Conservation (phyloP, 257 asterid species). For the Gardenia jasminoides region DNA sequence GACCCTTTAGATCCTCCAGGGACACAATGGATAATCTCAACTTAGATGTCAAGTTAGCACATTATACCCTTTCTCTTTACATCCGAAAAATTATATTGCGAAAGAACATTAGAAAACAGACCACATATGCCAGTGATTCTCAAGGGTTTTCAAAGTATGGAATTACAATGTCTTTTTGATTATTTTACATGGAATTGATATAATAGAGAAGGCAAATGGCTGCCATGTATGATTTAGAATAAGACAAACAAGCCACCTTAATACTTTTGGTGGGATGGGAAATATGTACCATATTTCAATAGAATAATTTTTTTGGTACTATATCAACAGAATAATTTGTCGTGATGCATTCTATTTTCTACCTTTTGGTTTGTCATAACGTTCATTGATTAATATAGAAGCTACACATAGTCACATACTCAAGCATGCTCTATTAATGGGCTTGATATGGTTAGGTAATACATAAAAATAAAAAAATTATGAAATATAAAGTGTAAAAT, state of each 20-base stretch:
- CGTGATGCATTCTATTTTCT: background rate
- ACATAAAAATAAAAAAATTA: no score
- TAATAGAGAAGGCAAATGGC: background rate
- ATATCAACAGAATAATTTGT: background rate
- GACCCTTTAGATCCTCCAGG: conserved; percentile 40
- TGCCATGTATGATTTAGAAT: background rate
- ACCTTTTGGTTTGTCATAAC: background rate
- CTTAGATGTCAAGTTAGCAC: conserved; percentile 7
- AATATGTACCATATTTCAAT: no score
- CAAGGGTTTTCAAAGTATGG: background rate
- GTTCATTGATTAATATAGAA: background rate
- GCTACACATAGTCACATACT: background rate
- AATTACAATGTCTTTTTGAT: background rate
- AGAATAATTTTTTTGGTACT: no score
- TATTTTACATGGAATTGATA: background rate
- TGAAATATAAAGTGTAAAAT: background rate
- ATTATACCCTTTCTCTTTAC: background rate
- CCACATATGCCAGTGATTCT: background rate
- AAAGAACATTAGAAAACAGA: background rate
- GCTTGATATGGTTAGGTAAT: background rate
- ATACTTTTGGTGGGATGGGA: background rate
- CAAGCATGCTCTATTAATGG: background rate
- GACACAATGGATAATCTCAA: conserved; percentile 30
- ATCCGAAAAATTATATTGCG: background rate
- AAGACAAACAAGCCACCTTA: background rate